Evolutionary conservation across 1,284 basidiomycete genomes (phyloP).

Genomic region (Pterula multifida): DNA sequence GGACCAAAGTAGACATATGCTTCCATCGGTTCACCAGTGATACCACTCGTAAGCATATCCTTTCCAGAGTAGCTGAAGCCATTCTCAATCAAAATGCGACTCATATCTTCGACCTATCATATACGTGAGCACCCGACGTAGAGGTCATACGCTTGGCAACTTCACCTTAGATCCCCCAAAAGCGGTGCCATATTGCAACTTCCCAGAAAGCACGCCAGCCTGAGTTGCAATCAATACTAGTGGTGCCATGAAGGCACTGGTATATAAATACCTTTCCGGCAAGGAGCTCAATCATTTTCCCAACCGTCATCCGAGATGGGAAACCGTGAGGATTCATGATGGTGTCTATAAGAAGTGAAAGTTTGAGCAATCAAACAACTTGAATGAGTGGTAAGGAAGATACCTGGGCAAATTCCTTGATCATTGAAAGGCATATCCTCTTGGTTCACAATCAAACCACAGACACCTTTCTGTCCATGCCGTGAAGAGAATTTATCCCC

Average conservation of each 20-base stretch:
- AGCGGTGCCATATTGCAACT: slow-evolving; percentile 88
- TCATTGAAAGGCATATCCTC: slow-evolving; percentile 99
- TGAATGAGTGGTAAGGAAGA: slow-evolving; percentile 14
- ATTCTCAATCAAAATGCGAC: slow-evolving; percentile 84
- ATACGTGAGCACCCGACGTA: slow-evolving; percentile 5
- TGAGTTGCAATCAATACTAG: slow-evolving; percentile 18
- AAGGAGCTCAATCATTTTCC: slow-evolving; percentile 98
- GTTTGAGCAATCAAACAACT: slow-evolving; percentile 7
- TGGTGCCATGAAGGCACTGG: slow-evolving; percentile 10
- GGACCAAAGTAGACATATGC: slow-evolving; percentile 98
- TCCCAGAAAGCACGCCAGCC: slow-evolving; percentile 83
- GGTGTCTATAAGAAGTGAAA: slow-evolving; percentile 51
- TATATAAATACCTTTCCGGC: slow-evolving; percentile 69
- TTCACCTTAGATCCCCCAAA: slow-evolving; percentile 96
- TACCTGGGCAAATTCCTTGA: slow-evolving; percentile 86
- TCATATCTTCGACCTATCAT: slow-evolving; percentile 99
- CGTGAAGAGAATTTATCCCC: slow-evolving; percentile 98
- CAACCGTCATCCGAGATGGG: slow-evolving; percentile 99
- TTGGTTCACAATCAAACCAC: slow-evolving; percentile 96
- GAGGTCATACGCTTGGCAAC: too few species aligned
- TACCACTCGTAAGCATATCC: slow-evolving; percentile 96
- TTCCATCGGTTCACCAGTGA: slow-evolving; percentile 93
- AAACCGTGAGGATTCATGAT: slow-evolving; percentile 99
- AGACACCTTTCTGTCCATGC: slow-evolving; percentile 99
- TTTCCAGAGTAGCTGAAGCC: slow-evolving; percentile 98